Percentiles rank a stretch among this genome's conserved stretches.
These are phyloP conservation scores for Exophiala mesophila DNA, from an alignment of 2,329 filamentous ascomycete species.

Conservation along the genomic window DNA sequence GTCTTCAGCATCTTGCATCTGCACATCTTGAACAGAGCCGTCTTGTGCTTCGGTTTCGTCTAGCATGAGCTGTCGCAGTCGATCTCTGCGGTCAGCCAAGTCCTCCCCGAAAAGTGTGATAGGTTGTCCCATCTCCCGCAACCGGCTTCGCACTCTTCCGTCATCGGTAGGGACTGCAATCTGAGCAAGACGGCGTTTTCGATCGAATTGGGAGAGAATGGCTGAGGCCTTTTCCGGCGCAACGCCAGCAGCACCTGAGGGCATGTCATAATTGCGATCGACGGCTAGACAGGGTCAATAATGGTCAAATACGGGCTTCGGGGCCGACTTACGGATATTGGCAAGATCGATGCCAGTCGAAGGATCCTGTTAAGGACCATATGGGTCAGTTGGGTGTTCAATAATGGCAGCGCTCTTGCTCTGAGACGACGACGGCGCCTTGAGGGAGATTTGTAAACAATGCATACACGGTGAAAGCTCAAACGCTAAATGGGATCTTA, in stretches of 20 bases:
- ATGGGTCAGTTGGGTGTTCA: conserved; percentile 29
- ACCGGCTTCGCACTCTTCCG: conserved; percentile 69
- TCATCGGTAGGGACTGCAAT: conserved; percentile 95
- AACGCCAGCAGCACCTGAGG: conserved; percentile 56
- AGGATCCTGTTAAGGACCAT: conserved; percentile 42
- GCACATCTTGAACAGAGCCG: conserved; percentile 48
- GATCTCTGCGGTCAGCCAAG: conserved; percentile 75
- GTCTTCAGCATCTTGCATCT: conserved; percentile 52
- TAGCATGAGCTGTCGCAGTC: conserved; percentile 74
- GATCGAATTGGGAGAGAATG: conserved; percentile 80
- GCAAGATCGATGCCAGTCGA: conserved; percentile 58
- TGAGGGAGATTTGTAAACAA: conserved; percentile 25
- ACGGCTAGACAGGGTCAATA: conserved; percentile 42
- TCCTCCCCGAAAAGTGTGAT: conserved; percentile 93
- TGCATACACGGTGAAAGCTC: conserved; percentile 4
- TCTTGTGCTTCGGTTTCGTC: conserved; percentile 57
- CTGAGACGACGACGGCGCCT: conserved; percentile 7
- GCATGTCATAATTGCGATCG: conserved; percentile 82
- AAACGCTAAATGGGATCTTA: conserved; percentile 40
- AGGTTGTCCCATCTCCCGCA: conserved; percentile 86
- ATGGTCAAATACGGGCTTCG: background rate
- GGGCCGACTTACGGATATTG: conserved; percentile 51
- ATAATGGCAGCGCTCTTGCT: conserved; percentile 4
- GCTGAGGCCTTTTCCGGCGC: conserved; percentile 78
- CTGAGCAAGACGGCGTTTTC: conserved; percentile 80